Base-by-base conservation (phyloP, 1,139 yeast species). In the Suhomyces panamericanus region DNA sequence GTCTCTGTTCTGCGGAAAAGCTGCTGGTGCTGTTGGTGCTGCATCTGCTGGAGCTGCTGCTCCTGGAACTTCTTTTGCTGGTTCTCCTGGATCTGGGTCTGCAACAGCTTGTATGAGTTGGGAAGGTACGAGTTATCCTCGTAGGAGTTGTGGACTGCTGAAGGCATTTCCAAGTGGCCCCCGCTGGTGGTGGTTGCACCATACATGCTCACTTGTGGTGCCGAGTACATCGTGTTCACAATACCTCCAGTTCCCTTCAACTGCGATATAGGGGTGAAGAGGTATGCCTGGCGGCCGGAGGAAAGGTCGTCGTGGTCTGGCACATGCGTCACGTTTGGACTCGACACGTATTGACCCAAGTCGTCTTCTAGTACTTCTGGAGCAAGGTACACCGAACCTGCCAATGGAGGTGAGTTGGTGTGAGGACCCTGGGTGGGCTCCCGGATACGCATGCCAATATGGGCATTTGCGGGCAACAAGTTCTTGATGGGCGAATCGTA, bases 301-400 rank as follows among this genome's bases (percentile, higher is more conserved):
- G 58, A 54, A 29, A 58, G 56, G 69, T 85, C 75, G 70, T 87
- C 80, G 58, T 83, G 80, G 63, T 88, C 73, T 46, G 85, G 70
- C 60, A 81, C 71, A 16, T 82, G 73, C 2, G 78, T 67, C 35
- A 73, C 74, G 51, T 75, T 70, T 6, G 77, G 75, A 59, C 75
- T 68, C 11, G 77, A 63, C 2, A 83, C 76, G 60, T 83, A 85
- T 62, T 85, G 91, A 44, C 91, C 91, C 52, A 83, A 71, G 62
- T 86, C 95, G 60, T 89, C 96, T 46, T 83, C 83, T 32, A 82
- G 81, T 52, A 83, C 82, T 33, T 83, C 80, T 1, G 88, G 87
- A 47, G 95, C 79, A 49, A 84, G 66, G 61, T 87, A 93, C 7
- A 91, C 96, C 33, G 88, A 95, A 24, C 99, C 99, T 30, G 87